Conservation (phyloP, 1,284 basidiomycete genomes). For the Leccinum fallax region DNA sequence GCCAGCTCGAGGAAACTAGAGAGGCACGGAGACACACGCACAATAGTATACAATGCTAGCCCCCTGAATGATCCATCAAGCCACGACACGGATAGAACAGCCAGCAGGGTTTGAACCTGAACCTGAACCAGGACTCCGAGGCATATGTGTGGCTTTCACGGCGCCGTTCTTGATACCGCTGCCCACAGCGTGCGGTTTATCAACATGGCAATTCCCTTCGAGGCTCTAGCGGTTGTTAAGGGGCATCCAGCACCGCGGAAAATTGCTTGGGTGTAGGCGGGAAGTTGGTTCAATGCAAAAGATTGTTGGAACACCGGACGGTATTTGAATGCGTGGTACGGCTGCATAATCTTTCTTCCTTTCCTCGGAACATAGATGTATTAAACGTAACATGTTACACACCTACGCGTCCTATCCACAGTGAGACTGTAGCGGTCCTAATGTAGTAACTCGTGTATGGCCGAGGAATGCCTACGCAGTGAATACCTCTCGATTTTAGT, state of each 20-base stretch:
- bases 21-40: neutral
- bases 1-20: neutral
- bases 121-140: neutral
- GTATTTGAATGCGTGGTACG: neutral
- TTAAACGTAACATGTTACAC: neutral
- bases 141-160: neutral
- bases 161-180: neutral
- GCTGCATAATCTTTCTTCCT: neutral
- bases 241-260: neutral
- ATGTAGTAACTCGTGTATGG: neutral
- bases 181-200: neutral
- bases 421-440: neutral
- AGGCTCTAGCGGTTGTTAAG: neutral
- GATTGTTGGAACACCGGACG: neutral
- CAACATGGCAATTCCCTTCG: neutral
- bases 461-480: neutral
- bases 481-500: neutral
- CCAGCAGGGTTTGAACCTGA: neutral
- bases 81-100: neutral
- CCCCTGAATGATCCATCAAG: neutral
- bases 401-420: neutral
- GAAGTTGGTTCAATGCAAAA: neutral
- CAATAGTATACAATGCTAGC: neutral
- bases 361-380: neutral
- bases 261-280: neutral